These are phyloP conservation scores for Phytophthora sansomeana DNA, from an alignment of 352 stramenopile species.

Conservation along the genomic window DNA sequence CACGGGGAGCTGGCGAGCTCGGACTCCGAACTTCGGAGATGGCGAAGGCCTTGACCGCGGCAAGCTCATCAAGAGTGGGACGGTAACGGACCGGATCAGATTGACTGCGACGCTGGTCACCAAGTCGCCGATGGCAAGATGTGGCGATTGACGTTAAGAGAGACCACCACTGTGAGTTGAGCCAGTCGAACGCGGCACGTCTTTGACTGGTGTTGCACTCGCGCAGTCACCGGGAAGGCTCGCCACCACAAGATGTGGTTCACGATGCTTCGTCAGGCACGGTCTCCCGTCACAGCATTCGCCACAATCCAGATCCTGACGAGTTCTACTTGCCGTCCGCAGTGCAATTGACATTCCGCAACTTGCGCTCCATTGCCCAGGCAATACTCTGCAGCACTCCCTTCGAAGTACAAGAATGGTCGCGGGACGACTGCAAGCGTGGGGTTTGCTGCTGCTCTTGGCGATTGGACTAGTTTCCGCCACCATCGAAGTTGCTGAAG, in stretches of 20 bases:
- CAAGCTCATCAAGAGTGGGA: slow-evolving; percentile 1
- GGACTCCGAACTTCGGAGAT: too few species aligned
- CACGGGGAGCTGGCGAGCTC: not conserved
- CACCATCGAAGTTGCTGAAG: too few species aligned
- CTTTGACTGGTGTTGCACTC: not conserved
- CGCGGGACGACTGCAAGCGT: not conserved
- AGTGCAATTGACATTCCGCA: slow-evolving; percentile 9
- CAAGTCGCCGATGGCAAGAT: not conserved
- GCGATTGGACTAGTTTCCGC: too few species aligned
- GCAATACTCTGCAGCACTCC: slow-evolving; percentile 12
- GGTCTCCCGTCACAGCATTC: slow-evolving; percentile 6
- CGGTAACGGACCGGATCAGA: slow-evolving; percentile 1
- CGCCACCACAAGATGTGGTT: not conserved
- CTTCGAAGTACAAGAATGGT: slow-evolving; percentile 13
- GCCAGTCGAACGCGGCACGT: slow-evolving; percentile 1
- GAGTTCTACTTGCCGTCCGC: not conserved
- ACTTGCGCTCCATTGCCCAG: slow-evolving; percentile 21
- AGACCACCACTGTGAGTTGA: not conserved
- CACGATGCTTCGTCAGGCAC: not conserved
- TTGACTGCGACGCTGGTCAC: not conserved
- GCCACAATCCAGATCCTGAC: not conserved
- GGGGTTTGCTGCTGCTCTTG: slow-evolving; percentile 15
- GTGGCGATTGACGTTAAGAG: not conserved
- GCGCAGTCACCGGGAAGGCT: not conserved
- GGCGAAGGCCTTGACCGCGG: not conserved